These are phyloP conservation scores for Hysterium pulicare DNA, from an alignment of 2,329 filamentous ascomycete species.

Conservation along the genomic window DNA sequence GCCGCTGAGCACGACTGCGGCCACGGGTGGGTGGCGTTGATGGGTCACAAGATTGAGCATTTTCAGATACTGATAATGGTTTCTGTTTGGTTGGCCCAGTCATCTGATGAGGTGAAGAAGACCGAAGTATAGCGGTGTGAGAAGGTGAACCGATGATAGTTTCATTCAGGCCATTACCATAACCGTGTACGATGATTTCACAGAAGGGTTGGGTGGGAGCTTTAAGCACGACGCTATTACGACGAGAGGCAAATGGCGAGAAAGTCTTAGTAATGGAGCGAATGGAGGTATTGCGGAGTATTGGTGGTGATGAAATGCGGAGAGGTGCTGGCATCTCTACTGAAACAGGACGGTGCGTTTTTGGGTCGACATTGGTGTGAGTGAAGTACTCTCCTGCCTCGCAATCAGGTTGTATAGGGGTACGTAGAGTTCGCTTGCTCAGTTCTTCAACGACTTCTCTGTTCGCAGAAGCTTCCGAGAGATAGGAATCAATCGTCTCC, in stretches of 20 bases:
- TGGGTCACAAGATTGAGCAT: slow-evolving; percentile 17
- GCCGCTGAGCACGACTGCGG: slow-evolving; percentile 8
- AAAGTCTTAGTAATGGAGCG: slow-evolving; percentile 30
- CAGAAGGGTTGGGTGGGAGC: slow-evolving; percentile 25
- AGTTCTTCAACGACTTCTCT: slow-evolving; percentile 1
- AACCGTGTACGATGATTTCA: slow-evolving; percentile 39
- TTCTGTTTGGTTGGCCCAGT: neutral
- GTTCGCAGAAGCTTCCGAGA: slow-evolving; percentile 7
- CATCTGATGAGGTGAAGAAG: neutral
- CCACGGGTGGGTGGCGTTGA: neutral
- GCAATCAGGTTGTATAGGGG: slow-evolving; percentile 45
- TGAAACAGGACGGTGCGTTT: slow-evolving; percentile 23
- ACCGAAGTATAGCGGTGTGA: neutral
- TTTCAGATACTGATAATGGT: neutral
- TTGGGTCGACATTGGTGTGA: slow-evolving; percentile 16
- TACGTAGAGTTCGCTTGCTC: slow-evolving; percentile 6
- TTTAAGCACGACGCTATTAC: slow-evolving; percentile 26
- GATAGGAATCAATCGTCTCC: slow-evolving; percentile 15
- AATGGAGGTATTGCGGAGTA: slow-evolving; percentile 34
- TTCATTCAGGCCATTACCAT: slow-evolving; percentile 35
- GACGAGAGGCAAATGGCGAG: slow-evolving; percentile 23
- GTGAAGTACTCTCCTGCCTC: slow-evolving; percentile 41
- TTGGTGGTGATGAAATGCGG: slow-evolving; percentile 17
- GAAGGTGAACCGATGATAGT: slow-evolving; percentile 10
- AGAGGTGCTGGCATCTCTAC: slow-evolving; percentile 30